phyloP scores from a whole-genome alignment of 2,329 filamentous ascomycete species.

The Aspergillus puulaauensis region DNA sequence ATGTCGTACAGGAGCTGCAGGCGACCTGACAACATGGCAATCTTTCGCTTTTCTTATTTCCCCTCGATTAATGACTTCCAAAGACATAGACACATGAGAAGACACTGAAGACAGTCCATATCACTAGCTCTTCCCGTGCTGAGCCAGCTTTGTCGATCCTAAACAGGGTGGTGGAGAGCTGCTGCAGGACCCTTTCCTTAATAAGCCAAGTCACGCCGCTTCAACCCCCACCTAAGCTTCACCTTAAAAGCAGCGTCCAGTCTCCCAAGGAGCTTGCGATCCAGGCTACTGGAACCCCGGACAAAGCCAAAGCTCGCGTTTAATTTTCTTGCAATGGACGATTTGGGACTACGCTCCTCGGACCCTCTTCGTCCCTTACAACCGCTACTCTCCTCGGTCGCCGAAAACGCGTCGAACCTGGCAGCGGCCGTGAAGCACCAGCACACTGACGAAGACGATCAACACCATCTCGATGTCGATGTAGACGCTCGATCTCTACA shows the following conservation, averaged over 20 bases:
- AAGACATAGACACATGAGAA: slow-evolving; percentile 3
- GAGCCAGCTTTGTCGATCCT: neutral
- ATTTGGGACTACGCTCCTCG: slow-evolving; percentile 17
- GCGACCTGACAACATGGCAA: slow-evolving; percentile 8
- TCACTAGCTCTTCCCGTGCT: neutral
- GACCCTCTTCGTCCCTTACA: slow-evolving; percentile 20
- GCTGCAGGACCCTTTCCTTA: neutral
- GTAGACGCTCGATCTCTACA: slow-evolving; percentile 27
- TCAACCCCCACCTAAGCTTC: slow-evolving; percentile 15
- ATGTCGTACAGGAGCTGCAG: slow-evolving; percentile 4
- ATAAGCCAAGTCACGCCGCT: slow-evolving; percentile 13
- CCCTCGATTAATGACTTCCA: neutral
- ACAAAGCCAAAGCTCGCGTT: neutral
- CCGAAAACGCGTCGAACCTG: slow-evolving; percentile 23
- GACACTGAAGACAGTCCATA: neutral
- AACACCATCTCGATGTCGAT: slow-evolving; percentile 20
- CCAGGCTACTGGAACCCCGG: neutral
- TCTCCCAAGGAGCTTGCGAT: neutral
- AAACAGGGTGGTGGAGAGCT: neutral
- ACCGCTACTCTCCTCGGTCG: slow-evolving; percentile 23
- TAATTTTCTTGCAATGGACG: slow-evolving; percentile 26
- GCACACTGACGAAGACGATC: slow-evolving; percentile 11
- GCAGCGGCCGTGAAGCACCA: slow-evolving; percentile 14
- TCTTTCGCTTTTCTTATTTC: neutral
- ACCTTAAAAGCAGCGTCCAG: slow-evolving; percentile 16